Evolutionary conservation across 495 filamentous ascomycete species (phyloP).

Genomic region (Oidiodendron maius): DNA sequence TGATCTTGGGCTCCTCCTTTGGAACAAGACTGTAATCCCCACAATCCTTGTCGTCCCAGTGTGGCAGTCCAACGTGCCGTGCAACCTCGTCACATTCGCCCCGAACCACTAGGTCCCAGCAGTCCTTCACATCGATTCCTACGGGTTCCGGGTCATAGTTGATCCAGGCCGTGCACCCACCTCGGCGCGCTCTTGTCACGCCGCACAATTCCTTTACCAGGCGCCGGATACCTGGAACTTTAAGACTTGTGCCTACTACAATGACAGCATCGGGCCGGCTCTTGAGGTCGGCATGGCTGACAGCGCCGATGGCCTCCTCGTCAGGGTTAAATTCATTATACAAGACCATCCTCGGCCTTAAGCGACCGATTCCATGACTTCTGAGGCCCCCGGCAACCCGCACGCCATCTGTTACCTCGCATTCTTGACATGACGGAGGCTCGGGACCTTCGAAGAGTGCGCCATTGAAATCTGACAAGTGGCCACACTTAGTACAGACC

Average conservation of each 20-base stretch:
- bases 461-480: conserved; percentile 70
- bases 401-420: conserved; percentile 66
- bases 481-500: conserved; percentile 84
- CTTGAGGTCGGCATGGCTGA: conserved; percentile 76
- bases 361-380: conserved; percentile 86
- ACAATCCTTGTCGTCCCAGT: conserved; percentile 61
- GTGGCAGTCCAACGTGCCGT: conserved; percentile 61
- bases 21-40: conserved; percentile 41
- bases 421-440: conserved; percentile 75
- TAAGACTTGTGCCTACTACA: conserved; percentile 91
- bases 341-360: conserved; percentile 89
- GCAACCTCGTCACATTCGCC: conserved; percentile 89
- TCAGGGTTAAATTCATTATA: conserved; percentile 98
- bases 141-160: conserved; percentile 79
- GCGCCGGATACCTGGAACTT: conserved; percentile 85
- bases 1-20: conserved; percentile 15
- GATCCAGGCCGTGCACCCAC: conserved; percentile 92
- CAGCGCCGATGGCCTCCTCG: conserved; percentile 88
- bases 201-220: conserved; percentile 88
- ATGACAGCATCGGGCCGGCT: conserved; percentile 84
- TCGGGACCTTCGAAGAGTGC: conserved; percentile 76
- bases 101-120: conserved; percentile 84
- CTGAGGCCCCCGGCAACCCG: conserved; percentile 80
- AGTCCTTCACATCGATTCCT: conserved; percentile 80
- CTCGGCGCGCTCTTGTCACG: conserved; percentile 67